These are phyloP conservation scores for Babesia sp. DNA, from an alignment of 169 alveolate genomes.

Conservation along the genomic window DNA sequence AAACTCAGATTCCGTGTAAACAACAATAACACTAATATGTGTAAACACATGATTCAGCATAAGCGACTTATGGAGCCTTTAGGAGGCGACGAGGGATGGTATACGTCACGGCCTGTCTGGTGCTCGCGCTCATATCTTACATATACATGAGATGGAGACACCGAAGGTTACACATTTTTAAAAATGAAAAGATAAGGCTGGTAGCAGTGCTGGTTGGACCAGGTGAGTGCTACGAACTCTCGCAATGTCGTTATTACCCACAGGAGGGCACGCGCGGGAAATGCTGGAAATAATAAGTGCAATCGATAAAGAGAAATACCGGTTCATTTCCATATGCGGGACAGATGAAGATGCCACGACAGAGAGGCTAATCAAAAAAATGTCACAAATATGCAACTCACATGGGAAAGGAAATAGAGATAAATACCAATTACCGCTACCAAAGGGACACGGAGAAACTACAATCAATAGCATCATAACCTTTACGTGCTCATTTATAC, in stretches of 20 bases:
- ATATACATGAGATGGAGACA: neutral
- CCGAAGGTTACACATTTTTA: neutral
- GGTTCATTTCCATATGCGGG: constrained; percentile 12
- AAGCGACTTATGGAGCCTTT: no score
- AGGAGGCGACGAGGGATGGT: no score
- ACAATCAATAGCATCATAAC: neutral
- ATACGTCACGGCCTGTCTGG: neutral
- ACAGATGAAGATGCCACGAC: constrained; percentile 3
- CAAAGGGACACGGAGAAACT: neutral
- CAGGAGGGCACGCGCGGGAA: constrained; percentile 63
- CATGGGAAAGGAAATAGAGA: neutral
- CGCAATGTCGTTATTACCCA: no score
- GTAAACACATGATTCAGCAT: no score
- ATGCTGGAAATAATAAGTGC: constrained; percentile 37
- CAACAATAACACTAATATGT: no score
- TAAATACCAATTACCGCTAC: constrained; percentile 5
- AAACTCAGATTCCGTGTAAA: no score
- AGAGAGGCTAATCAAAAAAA: neutral
- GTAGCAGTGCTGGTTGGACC: constrained; percentile 43
- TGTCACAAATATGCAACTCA: neutral
- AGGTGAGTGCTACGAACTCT: constrained; percentile 2
- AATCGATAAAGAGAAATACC: constrained; percentile 16
- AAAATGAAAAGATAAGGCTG: neutral
- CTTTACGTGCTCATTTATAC: neutral
- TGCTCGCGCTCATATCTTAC: neutral